Base-by-base conservation (phyloP, 2,329 filamentous ascomycete species). In the Colletotrichum echinochloae region DNA sequence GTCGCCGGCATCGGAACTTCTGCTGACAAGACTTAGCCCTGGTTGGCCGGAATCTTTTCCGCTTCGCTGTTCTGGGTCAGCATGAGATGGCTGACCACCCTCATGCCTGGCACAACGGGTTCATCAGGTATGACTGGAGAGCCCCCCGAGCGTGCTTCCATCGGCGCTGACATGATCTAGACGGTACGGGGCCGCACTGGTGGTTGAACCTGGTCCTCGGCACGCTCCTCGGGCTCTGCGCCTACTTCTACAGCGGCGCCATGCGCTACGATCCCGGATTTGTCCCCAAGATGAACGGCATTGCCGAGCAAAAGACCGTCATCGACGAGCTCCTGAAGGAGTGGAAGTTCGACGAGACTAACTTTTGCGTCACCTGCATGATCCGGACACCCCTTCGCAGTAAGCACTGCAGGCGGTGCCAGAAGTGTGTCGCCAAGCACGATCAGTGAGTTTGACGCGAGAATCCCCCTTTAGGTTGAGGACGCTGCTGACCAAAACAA, bases 341-440 rank as follows among this genome's bases (percentile, higher is more conserved):
- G 74, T 96, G 94, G 90, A 96, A 94, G 77, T 99, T 95, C 79
- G 95, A 99, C 78, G 95, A 98, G 78, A 86, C 91, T 72, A 95
- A 97, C 79, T 99, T 98, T 77, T 99, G 96, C 80, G 91, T 97
- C 35, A 90, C 90, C 57, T 99, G 96, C 83, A 97, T 98, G 95
- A 93, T 97, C 75, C 89, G 95, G 64, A 95, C 93, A 74, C 96
- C 96, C 4, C 83, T 99, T 72, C 89, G 96, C 74, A 97, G 95
- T 83, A 99, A 98, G 84, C 96, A 99, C 82, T 99, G 96, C 83
- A 92, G 92, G 78, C 88, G 93, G 72, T 99, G 96, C 79, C 90
- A 92, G 76, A 92, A 95, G 73, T 99, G 96, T 79, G 93, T 99
- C 64, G 94, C 95, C 65, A 97, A 97, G 81, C 94, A 97, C 82